Conservation (phyloP, 306 rosid species). For the Quercus alba region DNA sequence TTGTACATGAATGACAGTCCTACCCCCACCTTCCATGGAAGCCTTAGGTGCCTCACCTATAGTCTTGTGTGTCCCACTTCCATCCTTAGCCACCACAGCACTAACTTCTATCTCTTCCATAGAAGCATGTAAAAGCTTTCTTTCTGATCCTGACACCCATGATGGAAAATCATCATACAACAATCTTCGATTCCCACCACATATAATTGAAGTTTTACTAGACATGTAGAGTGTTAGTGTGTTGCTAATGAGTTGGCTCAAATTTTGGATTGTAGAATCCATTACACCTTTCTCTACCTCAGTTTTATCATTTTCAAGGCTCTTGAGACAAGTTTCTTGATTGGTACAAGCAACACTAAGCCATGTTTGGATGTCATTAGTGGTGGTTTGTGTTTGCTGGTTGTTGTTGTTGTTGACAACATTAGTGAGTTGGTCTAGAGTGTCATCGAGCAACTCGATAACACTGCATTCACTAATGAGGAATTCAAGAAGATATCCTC, state of each 20-base stretch:
- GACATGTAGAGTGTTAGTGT: constrained; percentile 16
- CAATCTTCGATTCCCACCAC: constrained; percentile 3
- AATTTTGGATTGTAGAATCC: not conserved
- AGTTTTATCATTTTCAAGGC: constrained; percentile 3
- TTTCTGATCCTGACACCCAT: constrained; percentile 17
- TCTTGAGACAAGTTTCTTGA: constrained; percentile 33
- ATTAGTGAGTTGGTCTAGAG: constrained; percentile 20
- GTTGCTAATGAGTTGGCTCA: constrained; percentile 18
- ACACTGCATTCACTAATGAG: no score
- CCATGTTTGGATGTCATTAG: constrained; percentile 30
- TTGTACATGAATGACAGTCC: no score
- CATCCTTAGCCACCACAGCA: not conserved
- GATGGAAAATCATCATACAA: constrained; percentile 17
- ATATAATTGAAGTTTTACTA: not conserved
- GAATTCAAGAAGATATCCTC: no score
- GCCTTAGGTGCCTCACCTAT: no score
- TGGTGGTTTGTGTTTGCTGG: not conserved
- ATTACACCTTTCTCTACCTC: not conserved
- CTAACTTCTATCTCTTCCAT: constrained; percentile 16
- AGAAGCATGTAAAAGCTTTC: constrained; percentile 28
- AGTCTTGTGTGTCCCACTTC: no score
- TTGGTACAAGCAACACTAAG: constrained; percentile 41
- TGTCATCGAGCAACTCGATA: constrained; percentile 29
- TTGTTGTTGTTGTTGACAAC: not conserved
- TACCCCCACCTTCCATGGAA: no score